Evolutionary conservation across 169 alveolate species (phyloP), one percentile per base, ranked within the genome.

Genomic region (Plasmodium gonderi): DNA sequence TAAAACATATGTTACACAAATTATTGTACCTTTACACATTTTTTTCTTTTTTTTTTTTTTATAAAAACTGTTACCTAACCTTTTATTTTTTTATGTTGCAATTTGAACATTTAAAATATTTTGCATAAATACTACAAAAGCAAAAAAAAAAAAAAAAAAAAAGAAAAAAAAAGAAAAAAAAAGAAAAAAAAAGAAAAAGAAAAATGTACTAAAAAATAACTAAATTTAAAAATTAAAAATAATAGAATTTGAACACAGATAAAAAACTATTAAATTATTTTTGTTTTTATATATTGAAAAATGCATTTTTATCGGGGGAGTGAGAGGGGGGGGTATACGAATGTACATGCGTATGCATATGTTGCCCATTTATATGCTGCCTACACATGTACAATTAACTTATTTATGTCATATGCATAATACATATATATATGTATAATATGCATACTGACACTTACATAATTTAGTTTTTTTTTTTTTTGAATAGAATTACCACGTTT

Each of bases 21-120:
- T n/a, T 60, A 23, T 60, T 60, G 72, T 31, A 38, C 51, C 54
- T 49, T 3, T 79, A 31, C 38, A 26, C 31, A 23, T 40, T 31
- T 65, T 40, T 75, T 6, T 29, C 7, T 75, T 3, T 20, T 20
- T 8, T 45, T 80, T 65, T 80, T 79, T 65, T 64, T 36, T 80
- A 29, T 64, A 12, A 33, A 80, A 64, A 80, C 36, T 33, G 79
- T 80, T 80, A 76, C 49, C 49, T 76, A 47, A 33, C 65, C 47
- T 80, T 51, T 80, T 65, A 80, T 65, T 80, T 80, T 80, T 80
- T 80, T 80, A 80, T 65, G 91, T 80, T 80, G 45, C 78, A 65
- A 65, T 80, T 80, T 80, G 91, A 80, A 80, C 91, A 38, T 80
- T 80, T 80, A 80, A 51, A 80, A 79, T 64, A 80, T 64, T 80